Conservation (phyloP, 2,329 filamentous ascomycete genomes). For the Penicillium sp. region DNA sequence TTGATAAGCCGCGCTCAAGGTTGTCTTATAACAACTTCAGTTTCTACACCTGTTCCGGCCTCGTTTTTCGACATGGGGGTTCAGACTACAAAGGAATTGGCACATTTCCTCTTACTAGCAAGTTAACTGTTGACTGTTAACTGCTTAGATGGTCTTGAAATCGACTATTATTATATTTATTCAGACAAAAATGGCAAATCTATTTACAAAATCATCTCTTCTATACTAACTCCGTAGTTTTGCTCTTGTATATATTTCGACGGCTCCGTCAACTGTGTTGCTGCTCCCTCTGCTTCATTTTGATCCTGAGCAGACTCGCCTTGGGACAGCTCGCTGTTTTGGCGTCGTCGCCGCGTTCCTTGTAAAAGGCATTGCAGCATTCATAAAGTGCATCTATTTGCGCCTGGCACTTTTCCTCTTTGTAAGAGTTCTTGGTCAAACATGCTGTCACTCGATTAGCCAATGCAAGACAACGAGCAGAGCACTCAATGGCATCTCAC, state of each 20-base stretch:
- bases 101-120: conserved; percentile 33
- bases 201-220: not conserved
- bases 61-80: conserved; percentile 50
- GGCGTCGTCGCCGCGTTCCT: conserved; percentile 70
- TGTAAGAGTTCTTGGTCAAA: conserved; percentile 75
- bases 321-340: conserved; percentile 82
- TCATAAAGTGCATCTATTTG: conserved; percentile 84
- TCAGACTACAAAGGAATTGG: conserved; percentile 49
- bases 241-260: conserved; percentile 26
- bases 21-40: conserved; percentile 79
- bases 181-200: not conserved
- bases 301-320: conserved; percentile 70
- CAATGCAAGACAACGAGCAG: not conserved
- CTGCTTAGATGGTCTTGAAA: not conserved
- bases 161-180: not conserved
- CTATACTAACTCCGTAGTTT: not conserved
- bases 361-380: conserved; percentile 88
- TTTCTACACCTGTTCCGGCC: conserved; percentile 69
- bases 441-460: conserved; percentile 57
- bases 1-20: conserved; percentile 94
- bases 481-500: conserved; percentile 45
- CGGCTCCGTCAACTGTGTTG: conserved; percentile 19
- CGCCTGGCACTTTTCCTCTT: conserved; percentile 75
- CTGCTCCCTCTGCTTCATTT: conserved; percentile 68
- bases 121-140: not conserved